Percentiles rank a stretch among this genome's conserved stretches.
phyloP scores from a whole-genome alignment of 139 green algal species.

The Haematococcus sp. region DNA sequence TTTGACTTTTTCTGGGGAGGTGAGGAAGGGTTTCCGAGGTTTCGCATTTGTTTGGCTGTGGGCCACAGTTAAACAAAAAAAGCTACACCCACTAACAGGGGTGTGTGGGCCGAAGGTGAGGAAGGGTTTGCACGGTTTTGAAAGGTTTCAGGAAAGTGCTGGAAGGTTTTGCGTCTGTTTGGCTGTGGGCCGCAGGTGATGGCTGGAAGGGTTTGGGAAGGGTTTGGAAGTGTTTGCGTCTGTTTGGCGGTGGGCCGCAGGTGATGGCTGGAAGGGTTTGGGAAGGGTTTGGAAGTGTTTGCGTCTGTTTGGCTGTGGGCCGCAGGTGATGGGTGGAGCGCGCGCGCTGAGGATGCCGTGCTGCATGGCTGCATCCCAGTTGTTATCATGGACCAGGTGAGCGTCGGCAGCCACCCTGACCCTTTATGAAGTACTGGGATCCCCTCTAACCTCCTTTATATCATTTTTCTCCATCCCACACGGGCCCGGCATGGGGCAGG shows the following conservation, averaged over 20 bases:
- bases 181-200: background rate
- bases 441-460: no score
- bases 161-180: background rate
- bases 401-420: no score
- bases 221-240: no score
- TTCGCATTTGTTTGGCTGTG: background rate
- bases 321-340: constrained; percentile 50
- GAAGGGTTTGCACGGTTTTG: background rate
- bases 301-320: background rate
- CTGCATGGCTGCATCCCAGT: constrained; percentile 73
- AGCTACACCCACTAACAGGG: background rate
- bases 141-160: no score
- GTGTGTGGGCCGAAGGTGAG: background rate
- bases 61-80: no score
- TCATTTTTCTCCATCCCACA: no score
- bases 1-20: no score
- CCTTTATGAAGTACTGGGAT: no score
- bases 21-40: no score
- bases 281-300: no score
- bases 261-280: constrained; percentile 62
- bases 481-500: no score
- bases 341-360: constrained; percentile 55
- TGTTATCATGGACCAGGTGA: constrained; percentile 25
- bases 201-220: no score
- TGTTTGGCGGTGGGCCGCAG: background rate